Evolutionary conservation across 257 asterid species (phyloP), one percentile per base, ranked within the genome.

Genomic region (Nicotiana tabacum): DNA sequence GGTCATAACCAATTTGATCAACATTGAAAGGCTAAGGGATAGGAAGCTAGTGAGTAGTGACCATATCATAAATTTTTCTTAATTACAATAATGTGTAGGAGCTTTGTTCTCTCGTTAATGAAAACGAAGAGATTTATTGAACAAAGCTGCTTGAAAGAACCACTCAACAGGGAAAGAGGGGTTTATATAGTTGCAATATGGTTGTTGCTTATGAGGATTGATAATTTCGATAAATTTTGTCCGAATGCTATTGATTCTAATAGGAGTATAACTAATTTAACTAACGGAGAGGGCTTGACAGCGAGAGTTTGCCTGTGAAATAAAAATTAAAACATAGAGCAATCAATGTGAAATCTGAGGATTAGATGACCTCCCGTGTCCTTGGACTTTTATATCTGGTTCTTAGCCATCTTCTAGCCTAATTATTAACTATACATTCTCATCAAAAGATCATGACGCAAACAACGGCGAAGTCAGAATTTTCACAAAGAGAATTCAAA

Each of bases 91-190:
- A 77, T 88, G 83, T 13, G 18, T 53, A 13, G 16, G 5, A 43
- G 51, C 51, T 43, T 53, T 53, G 6, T 53, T 53, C 58, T 13
- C 18, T 3, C 58, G 58, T 53, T 13, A 11, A 53, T 12, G 58
- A 64, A 27, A 10, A 64, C 51, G n/a, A 74, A 72, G 30, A 37
- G 61, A 46, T 43, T 86, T 27, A 84, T 74, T 77, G 66, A 81
- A 85, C 81, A 82, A 89, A 81, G 85, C 88, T 85, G 80, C 17
- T 90, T 92, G 93, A 92, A 93, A 92, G 92, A 89, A 91, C 88
- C 91, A 83, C 85, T 84, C 81, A 85, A 86, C 85, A 12, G 84
- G 81, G 62, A 83, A 84, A 86, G 80, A 80, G 21, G 77, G 57
- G 69, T 53, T 82, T 91, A 80, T 89, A 85, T 74, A 48, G 77